Percentiles rank a stretch among this genome's conserved stretches.
Conservation (phyloP, 345 rosid genomes). For the Nephelium lappaceum region DNA sequence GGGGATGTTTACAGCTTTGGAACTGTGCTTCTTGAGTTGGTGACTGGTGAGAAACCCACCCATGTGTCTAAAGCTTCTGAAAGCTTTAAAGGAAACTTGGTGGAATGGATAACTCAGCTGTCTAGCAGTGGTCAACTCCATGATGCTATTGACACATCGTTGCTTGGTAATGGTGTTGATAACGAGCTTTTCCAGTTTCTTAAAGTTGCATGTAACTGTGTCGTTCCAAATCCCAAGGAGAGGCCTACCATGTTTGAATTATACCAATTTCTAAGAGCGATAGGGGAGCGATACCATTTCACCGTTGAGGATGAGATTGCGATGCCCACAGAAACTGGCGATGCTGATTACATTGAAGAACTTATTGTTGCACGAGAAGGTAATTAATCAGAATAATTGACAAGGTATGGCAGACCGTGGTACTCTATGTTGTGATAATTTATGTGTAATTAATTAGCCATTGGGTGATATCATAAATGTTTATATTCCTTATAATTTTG, state of each 20-base stretch:
- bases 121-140: slow-evolving; percentile 54
- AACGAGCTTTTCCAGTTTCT: slow-evolving; percentile 75
- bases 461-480: slow-evolving; percentile 28
- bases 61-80: slow-evolving; percentile 63
- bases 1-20: slow-evolving; percentile 98
- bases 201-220: slow-evolving; percentile 84
- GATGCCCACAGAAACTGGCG: slow-evolving; percentile 64
- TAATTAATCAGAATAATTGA: slow-evolving; percentile 19
- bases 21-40: slow-evolving; percentile 89
- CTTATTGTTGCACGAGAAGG: slow-evolving; percentile 74
- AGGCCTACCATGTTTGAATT: slow-evolving; percentile 93
- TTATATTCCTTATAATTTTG: slow-evolving; percentile 20
- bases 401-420: slow-evolving; percentile 17
- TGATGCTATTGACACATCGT: slow-evolving; percentile 58
- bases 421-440: slow-evolving; percentile 19
- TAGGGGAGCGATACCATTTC: slow-evolving; percentile 81
- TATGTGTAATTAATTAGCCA: slow-evolving; percentile 26
- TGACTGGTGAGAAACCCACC: slow-evolving; percentile 85
- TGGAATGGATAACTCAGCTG: slow-evolving; percentile 73
- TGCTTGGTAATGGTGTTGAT: slow-evolving; percentile 68
- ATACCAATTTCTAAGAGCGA: slow-evolving; percentile 80
- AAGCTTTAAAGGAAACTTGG: slow-evolving; percentile 83
- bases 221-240: slow-evolving; percentile 60
- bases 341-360: slow-evolving; percentile 60
- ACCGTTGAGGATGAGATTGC: slow-evolving; percentile 67